Evolutionary conservation across 2,329 filamentous ascomycete genomes (phyloP), one percentile per base, ranked within the genome.

Genomic region (Coniella vitis): DNA sequence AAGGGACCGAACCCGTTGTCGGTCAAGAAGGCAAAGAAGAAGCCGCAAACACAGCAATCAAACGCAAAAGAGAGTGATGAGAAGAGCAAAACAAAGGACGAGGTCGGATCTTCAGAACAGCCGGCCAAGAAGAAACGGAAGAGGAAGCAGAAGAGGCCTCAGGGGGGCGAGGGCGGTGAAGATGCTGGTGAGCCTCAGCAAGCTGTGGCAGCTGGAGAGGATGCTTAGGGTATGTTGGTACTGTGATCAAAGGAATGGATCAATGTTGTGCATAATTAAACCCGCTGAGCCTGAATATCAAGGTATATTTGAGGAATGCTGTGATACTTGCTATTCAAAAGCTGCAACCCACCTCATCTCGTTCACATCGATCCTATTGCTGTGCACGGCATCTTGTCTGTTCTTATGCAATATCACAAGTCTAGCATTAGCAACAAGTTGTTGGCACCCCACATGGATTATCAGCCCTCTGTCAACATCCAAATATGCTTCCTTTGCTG

Each of bases 41-140:
- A 36, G 29, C 16, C 32, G 32, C 45, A 35, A 37, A 41, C 38
- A 43, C 39, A 41, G 35, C 49, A 20, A 17, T 21, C 29, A 19
- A 35, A 32, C 12, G 19, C 38, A 12, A 29, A 47, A 41, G 13
- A 22, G n/a, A 4, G 31, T 16, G 38, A 41, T 4, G 54, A 53
- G n/a, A 47, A 53, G n/a, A 47, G 52, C 38, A 56, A 51, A 20
- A 41, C 55, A 31, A 39, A 22, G 9, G 52, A 41, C 12, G 54
- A 53, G n/a, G n/a, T n/a, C 42, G 58, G 58, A 45, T 41, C 51
- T 4, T 55, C 55, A 22, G 59, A 60, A 4, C 54, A 56, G 17
- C 52, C 56, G 16, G 51, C 55, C 35, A 70, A 70, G 53, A 60
- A 60, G 52, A 70, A 67, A 56, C 59, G 64, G 34, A 68, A 63